Evolutionary conservation across 129 eudicot species (phyloP).

Genomic region (Ambrosia artemisiifolia): DNA sequence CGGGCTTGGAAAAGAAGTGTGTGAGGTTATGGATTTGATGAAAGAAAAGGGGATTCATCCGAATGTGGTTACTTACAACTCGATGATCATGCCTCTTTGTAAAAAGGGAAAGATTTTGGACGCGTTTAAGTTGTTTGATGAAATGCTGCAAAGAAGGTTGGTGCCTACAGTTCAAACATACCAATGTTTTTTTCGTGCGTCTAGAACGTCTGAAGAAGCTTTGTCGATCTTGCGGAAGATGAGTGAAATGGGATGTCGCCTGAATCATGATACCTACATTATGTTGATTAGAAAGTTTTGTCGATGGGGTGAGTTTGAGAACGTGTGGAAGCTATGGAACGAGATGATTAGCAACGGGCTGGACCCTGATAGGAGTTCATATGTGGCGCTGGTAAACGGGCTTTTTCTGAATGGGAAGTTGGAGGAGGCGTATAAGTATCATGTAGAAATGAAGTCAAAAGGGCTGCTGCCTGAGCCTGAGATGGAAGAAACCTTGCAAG

Average conservation of each 20-base stretch:
- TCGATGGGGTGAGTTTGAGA: constrained; percentile 59
- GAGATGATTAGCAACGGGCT: constrained; percentile 66
- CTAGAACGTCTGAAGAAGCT: constrained; percentile 57
- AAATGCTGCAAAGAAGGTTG: constrained; percentile 63
- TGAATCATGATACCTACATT: constrained; percentile 61
- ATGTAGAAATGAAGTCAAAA: constrained; percentile 75
- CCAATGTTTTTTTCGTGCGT: constrained; percentile 66
- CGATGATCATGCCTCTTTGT: constrained; percentile 76
- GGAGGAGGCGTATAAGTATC: constrained; percentile 67
- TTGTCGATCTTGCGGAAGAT: constrained; percentile 59
- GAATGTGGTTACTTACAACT: constrained; percentile 61
- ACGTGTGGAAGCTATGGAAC: constrained; percentile 66
- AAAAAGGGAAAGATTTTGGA: constrained; percentile 36
- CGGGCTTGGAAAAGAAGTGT: constrained; percentile 53
- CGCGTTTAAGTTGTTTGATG: constrained; percentile 50
- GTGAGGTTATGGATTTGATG: constrained; percentile 57
- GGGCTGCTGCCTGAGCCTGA: constrained; percentile 63
- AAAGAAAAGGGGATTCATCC: constrained; percentile 61
- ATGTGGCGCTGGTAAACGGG: constrained; percentile 68
- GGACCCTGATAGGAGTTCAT: constrained; percentile 74
- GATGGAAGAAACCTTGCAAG: constrained; percentile 64
- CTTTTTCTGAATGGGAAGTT: constrained; percentile 80
- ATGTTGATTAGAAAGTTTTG: constrained; percentile 86
- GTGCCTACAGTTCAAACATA: constrained; percentile 65
- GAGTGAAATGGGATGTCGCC: constrained; percentile 52